Evolutionary conservation across 2,329 filamentous ascomycete genomes (phyloP).

Genomic region (Trichoderma polysporum): DNA sequence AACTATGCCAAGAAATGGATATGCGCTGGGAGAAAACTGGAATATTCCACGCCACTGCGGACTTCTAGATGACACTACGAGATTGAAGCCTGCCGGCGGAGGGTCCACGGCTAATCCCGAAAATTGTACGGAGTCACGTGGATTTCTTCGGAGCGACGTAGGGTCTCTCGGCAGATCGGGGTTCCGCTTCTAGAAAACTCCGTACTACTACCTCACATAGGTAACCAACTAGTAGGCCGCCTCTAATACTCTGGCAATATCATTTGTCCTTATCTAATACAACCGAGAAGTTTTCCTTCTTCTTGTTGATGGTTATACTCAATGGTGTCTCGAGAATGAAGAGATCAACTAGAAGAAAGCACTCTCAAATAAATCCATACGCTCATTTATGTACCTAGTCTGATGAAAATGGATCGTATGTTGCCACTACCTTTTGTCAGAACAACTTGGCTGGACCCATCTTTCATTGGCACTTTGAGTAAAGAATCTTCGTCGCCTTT

Average conservation of each 20-base stretch:
- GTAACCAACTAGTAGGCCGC: not conserved
- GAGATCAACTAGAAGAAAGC: not conserved
- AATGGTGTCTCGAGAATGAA: not conserved
- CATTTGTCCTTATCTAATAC: not conserved
- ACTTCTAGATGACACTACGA: slow-evolving; percentile 22
- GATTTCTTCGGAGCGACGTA: not conserved
- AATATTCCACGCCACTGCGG: slow-evolving; percentile 21
- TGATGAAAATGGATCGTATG: slow-evolving; percentile 44
- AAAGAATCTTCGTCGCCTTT: slow-evolving; percentile 29
- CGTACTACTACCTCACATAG: not conserved
- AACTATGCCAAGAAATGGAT: not conserved
- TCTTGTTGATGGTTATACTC: not conserved
- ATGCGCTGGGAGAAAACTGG: slow-evolving; percentile 12
- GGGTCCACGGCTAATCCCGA: slow-evolving; percentile 28
- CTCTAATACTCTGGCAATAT: not conserved
- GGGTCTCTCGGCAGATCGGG: slow-evolving; percentile 14
- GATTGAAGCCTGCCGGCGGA: slow-evolving; percentile 20
- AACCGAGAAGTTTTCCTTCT: too few species aligned
- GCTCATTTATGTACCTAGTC: not conserved
- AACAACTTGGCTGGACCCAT: slow-evolving; percentile 30
- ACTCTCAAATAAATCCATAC: not conserved
- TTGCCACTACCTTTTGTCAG: slow-evolving; percentile 48
- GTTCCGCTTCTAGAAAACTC: not conserved
- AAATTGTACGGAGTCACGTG: slow-evolving; percentile 36
- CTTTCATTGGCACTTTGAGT: slow-evolving; percentile 27